Base-by-base conservation (phyloP, 2,329 filamentous ascomycete species). In the Didymella pinodella region DNA sequence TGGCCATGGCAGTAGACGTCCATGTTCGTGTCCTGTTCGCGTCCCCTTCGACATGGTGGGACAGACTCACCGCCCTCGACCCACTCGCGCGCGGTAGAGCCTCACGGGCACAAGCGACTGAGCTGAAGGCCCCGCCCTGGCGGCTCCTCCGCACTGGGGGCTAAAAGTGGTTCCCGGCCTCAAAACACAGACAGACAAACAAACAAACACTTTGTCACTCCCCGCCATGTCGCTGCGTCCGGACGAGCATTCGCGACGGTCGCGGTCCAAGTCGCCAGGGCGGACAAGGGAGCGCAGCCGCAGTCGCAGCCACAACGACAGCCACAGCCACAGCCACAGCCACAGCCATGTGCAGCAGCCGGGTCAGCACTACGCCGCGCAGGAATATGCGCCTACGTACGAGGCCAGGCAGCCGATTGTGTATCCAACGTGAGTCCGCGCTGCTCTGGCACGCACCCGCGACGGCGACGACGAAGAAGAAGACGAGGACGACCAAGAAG, bases 191-290 rank as follows among this genome's bases (percentile, higher is more conserved):
- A 11, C 34, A 36, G n/a, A 36, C 32, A 36, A 36, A 36, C 32
- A 36, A 36, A n/a, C 45, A 26, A 46, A 41, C 28, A 20, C 31
- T n/a, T 14, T 26, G 22, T 2, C 12, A n/a, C 14, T 20, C 41
- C 28, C 26, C 56, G 3, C 64, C 47, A 79, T 79, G 77, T 79
- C 73, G 44, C 72, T 82, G 48, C 75, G 77, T 47, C 73, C 76
- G 5, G 79, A 80, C 67, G 76, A 80, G 62, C 64, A 76, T 48
- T 59, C 50, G 56, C 56, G 56, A 28, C 77, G 80, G 7, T 75
- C 75, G 49, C 74, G 79, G 38, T 80, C 78, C 48, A 80, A 80
- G 61, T 82, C 79, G 40, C 76, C 74, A 28, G 75, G 73, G 25
- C 68, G 75, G 18, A 63, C 74, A 54, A 72, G 73, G 63, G 72